phyloP scores from a whole-genome alignment of 1,284 basidiomycete species.

The Puccinia coronata region DNA sequence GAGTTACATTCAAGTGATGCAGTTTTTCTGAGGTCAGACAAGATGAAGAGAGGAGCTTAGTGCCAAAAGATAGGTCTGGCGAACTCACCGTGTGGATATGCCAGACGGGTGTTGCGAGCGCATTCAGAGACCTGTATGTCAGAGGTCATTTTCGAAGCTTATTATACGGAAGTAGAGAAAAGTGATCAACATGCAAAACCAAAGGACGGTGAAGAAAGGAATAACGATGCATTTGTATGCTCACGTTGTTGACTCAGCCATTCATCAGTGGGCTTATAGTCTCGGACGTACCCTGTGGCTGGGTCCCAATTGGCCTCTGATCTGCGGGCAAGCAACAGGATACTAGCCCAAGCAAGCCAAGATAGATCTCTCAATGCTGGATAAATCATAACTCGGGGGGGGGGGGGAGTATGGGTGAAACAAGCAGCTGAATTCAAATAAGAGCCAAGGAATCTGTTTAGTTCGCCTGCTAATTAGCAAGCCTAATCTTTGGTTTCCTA shows the following conservation, averaged over 20 bases:
- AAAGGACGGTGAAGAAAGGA: neutral
- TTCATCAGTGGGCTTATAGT: constrained; percentile 8
- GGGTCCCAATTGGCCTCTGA: constrained; percentile 13
- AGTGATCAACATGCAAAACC: constrained; percentile 1
- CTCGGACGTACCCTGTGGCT: constrained; percentile 13
- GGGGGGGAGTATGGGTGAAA: neutral
- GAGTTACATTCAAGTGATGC: neutral
- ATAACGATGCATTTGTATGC: neutral
- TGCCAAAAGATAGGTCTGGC: neutral
- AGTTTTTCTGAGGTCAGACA: neutral
- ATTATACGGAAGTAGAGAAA: too few species aligned
- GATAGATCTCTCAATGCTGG: neutral
- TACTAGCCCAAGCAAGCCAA: neutral
- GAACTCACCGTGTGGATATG: constrained; percentile 11
- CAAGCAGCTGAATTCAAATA: neutral
- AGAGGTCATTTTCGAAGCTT: neutral
- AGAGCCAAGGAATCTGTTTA: neutral
- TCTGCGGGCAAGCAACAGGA: neutral
- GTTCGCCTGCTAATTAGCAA: neutral
- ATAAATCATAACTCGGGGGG: neutral
- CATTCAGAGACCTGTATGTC: constrained; percentile 24
- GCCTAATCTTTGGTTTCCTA: neutral
- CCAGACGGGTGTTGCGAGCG: neutral
- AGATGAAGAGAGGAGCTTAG: neutral
- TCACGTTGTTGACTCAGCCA: constrained; percentile 12